Percentiles rank a stretch among this genome's conserved stretches.
Evolutionary conservation across 2,329 filamentous ascomycete species (phyloP).

Genomic region (Fusarium tjaetaba): DNA sequence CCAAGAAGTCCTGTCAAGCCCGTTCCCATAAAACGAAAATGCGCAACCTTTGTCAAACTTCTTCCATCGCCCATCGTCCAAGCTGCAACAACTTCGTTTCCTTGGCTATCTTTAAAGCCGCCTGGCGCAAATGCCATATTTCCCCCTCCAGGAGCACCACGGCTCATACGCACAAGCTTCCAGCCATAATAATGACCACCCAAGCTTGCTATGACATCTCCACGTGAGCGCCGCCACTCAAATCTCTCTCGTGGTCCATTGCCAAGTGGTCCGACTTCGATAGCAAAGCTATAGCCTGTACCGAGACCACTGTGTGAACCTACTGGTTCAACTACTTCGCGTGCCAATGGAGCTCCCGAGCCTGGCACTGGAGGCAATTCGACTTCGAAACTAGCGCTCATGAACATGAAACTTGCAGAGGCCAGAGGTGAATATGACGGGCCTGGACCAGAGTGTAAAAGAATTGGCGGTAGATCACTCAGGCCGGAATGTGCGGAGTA

Average conservation of each 20-base stretch:
- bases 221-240: slow-evolving; percentile 36
- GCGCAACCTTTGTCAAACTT: slow-evolving; percentile 30
- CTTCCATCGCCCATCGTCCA: slow-evolving; percentile 28
- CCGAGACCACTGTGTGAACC: slow-evolving; percentile 15
- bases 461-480: slow-evolving; percentile 20
- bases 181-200: slow-evolving; percentile 28
- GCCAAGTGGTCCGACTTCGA: slow-evolving; percentile 29
- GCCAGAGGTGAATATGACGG: slow-evolving; percentile 29
- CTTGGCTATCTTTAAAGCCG: slow-evolving; percentile 27
- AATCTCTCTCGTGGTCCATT: slow-evolving; percentile 36
- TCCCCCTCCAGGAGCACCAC: slow-evolving; percentile 19
- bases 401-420: slow-evolving; percentile 24
- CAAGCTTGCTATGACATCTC: slow-evolving; percentile 25
- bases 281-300: slow-evolving; percentile 22
- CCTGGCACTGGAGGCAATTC: slow-evolving; percentile 31
- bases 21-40: slow-evolving; percentile 38
- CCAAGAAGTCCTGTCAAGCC: slow-evolving; percentile 36
- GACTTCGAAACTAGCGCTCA: slow-evolving; percentile 32
- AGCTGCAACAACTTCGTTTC: slow-evolving; percentile 38
- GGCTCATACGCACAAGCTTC: slow-evolving; percentile 37
- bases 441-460: slow-evolving; percentile 39
- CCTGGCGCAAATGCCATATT: slow-evolving; percentile 15
- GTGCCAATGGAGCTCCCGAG: slow-evolving; percentile 5
- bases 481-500: slow-evolving; percentile 26
- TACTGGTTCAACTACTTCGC: slow-evolving; percentile 20